These are phyloP conservation scores for Protomyces pachydermus DNA, from an alignment of 1,139 yeast genomes.

Conservation along the genomic window DNA sequence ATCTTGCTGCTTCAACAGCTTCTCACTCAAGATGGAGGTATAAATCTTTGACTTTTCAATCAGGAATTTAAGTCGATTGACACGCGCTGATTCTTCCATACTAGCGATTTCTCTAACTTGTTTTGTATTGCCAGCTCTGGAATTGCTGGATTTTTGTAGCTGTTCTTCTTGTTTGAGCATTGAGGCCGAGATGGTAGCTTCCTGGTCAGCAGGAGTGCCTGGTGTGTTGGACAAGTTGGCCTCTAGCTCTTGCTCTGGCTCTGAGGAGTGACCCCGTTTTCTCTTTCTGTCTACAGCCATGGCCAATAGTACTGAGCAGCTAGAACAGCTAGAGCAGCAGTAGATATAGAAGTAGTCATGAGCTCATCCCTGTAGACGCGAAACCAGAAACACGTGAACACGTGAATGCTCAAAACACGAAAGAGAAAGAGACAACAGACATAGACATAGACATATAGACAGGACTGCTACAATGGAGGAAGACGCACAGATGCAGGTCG, in stretches of 20 bases:
- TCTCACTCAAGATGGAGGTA: conserved; percentile 75
- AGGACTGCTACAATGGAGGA: background rate
- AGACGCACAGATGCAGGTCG: background rate
- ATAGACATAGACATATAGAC: background rate
- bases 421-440: background rate
- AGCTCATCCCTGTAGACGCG: no score
- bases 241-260: background rate
- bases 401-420: no score
- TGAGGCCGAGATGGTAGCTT: conserved; percentile 3
- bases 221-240: background rate
- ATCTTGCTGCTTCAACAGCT: conserved; percentile 48
- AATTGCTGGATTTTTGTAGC: conserved; percentile 4
- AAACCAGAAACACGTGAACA: no score
- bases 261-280: background rate
- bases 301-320: background rate
- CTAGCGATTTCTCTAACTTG: conserved; percentile 3
- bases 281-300: background rate
- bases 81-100: conserved; percentile 21
- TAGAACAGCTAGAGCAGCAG: no score
- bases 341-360: no score
- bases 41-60: conserved; percentile 80
- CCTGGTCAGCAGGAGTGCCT: background rate
- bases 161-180: conserved; percentile 20
- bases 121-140: conserved; percentile 10
- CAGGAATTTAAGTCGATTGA: conserved; percentile 54